phyloP scores from a whole-genome alignment of 495 filamentous ascomycete genomes.

The Aspergillus ellipticus region DNA sequence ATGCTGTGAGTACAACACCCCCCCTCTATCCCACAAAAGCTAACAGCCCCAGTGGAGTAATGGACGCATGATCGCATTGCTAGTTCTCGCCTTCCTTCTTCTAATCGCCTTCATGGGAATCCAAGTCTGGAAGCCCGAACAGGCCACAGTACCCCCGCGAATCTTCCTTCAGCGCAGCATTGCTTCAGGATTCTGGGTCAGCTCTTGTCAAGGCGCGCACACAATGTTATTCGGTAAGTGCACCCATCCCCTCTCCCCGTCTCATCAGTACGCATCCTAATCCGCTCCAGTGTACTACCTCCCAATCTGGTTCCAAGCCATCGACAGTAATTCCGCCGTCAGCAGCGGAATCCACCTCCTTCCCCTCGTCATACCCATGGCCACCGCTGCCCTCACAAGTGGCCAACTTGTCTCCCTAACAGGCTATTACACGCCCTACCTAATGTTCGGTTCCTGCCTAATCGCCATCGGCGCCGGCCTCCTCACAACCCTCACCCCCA shows the following conservation, averaged over 20 bases:
- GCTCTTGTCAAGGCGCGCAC: constrained; percentile 8
- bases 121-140: constrained; percentile 22
- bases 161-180: constrained; percentile 31
- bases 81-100: constrained; percentile 28
- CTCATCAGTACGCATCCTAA: background rate
- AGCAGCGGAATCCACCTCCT: constrained; percentile 52
- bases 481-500: constrained; percentile 49
- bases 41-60: constrained; percentile 24
- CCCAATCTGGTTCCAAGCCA: constrained; percentile 49
- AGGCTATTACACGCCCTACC: constrained; percentile 68
- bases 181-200: constrained; percentile 9
- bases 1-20: constrained; percentile 13
- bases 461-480: constrained; percentile 61
- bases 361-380: constrained; percentile 29
- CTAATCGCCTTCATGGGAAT: constrained; percentile 21
- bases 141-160: constrained; percentile 31
- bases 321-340: constrained; percentile 59
- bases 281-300: constrained; percentile 35
- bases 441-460: constrained; percentile 53
- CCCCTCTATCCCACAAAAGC: background rate
- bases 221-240: constrained; percentile 48
- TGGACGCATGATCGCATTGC: constrained; percentile 32
- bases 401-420: constrained; percentile 52
- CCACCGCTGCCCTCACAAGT: constrained; percentile 23
- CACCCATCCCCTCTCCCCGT: background rate